These are phyloP conservation scores for Lachnellula cervina DNA, from an alignment of 2,329 filamentous ascomycete genomes.

Conservation along the genomic window DNA sequence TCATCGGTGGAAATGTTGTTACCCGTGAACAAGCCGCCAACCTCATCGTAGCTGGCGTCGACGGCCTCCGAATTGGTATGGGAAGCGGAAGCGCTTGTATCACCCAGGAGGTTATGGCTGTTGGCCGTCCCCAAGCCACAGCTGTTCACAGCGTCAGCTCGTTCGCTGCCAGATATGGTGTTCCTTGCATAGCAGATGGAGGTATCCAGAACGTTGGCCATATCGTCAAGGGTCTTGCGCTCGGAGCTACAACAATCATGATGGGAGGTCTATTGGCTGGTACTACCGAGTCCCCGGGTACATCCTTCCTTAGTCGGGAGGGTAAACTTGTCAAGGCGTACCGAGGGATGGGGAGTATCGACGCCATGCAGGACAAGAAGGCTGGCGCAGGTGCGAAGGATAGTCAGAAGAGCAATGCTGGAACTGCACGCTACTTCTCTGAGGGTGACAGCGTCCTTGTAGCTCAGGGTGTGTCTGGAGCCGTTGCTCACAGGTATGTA, in stretches of 20 bases:
- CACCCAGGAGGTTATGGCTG: conserved; percentile 99
- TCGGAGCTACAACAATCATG: conserved; percentile 95
- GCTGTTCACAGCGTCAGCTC: conserved; percentile 84
- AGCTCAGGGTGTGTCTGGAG: conserved; percentile 90
- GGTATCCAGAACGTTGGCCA: conserved; percentile 98
- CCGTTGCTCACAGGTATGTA: conserved; percentile 63
- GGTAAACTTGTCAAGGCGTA: conserved; percentile 99
- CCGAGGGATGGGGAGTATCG: conserved; percentile 97
- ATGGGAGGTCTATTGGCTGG: conserved; percentile 98
- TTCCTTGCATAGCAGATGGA: conserved; percentile 96
- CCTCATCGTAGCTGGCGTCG: conserved; percentile 88
- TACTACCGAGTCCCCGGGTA: conserved; percentile 94
- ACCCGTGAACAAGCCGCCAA: conserved; percentile 92
- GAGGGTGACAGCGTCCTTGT: conserved; percentile 93
- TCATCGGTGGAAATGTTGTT: conserved; percentile 98
- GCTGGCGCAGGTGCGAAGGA: conserved; percentile 74
- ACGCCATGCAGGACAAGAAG: conserved; percentile 99
- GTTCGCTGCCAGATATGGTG: conserved; percentile 89
- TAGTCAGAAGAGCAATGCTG: conserved; percentile 79
- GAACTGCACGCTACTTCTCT: conserved; percentile 96
- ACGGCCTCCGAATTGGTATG: conserved; percentile 98
- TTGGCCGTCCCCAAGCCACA: conserved; percentile 91
- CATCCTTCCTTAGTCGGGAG: conserved; percentile 92
- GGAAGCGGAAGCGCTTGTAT: conserved; percentile 97
- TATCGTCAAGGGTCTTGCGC: conserved; percentile 95